phyloP scores from a whole-genome alignment of 2,329 filamentous ascomycete genomes.

The Fusarium lyarnte region DNA sequence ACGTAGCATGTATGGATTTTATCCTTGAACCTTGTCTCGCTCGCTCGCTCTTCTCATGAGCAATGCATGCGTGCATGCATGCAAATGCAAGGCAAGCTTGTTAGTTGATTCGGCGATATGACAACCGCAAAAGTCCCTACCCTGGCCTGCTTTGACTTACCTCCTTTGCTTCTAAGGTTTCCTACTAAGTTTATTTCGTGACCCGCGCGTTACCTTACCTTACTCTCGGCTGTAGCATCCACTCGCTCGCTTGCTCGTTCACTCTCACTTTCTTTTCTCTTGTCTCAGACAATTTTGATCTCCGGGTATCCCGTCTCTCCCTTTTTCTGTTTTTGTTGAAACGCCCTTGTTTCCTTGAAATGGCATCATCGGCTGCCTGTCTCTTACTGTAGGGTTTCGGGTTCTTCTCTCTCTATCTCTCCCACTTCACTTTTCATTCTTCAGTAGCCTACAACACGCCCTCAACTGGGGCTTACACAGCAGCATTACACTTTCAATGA shows the following conservation, averaged over 20 bases:
- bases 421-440: constrained; percentile 3
- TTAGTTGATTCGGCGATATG: constrained; percentile 32
- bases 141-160: neutral
- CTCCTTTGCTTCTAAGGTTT: constrained; percentile 19
- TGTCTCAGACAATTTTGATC: constrained; percentile 19
- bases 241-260: neutral
- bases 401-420: neutral
- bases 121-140: constrained; percentile 26
- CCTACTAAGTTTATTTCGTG: constrained; percentile 11
- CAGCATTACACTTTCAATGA: constrained; percentile 30
- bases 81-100: constrained; percentile 16
- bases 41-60: constrained; percentile 8
- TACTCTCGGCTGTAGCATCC: neutral
- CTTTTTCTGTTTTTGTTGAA: constrained; percentile 6
- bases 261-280: constrained; percentile 17
- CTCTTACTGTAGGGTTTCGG: constrained; percentile 22
- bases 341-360: constrained; percentile 5
- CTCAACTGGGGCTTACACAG: constrained; percentile 5
- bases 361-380: constrained; percentile 13
- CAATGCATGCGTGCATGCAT: neutral
- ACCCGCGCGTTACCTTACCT: constrained; percentile 9
- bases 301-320: constrained; percentile 2
- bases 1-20: constrained; percentile 11
- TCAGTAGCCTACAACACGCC: neutral
- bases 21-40: constrained; percentile 27